phyloP scores from a whole-genome alignment of 2,329 filamentous ascomycete species.

The Didymella glomerata region DNA sequence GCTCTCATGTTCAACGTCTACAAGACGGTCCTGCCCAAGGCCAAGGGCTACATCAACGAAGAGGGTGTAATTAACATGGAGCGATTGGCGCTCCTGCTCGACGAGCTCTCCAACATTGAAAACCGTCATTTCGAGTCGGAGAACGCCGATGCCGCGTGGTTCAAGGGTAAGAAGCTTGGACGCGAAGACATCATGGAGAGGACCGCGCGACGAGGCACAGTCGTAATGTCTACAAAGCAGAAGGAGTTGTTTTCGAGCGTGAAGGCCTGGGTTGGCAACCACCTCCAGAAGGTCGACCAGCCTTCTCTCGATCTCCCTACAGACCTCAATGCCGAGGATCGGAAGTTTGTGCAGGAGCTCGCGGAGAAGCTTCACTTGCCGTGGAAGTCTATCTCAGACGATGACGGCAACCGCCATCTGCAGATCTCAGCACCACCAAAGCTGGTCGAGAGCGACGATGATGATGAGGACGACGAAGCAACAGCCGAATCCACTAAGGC shows the following conservation, averaged over 20 bases:
- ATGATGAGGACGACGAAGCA: conserved; percentile 72
- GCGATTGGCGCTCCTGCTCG: conserved; percentile 77
- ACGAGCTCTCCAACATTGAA: conserved; percentile 88
- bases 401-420: conserved; percentile 71
- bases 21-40: conserved; percentile 85
- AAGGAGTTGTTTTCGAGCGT: conserved; percentile 83
- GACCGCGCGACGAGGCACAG: conserved; percentile 65
- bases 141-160: conserved; percentile 87
- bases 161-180: conserved; percentile 82
- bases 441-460: conserved; percentile 61
- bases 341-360: conserved; percentile 90
- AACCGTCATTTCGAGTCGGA: conserved; percentile 93
- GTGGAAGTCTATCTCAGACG: conserved; percentile 70
- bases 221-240: conserved; percentile 81
- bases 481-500: conserved; percentile 86
- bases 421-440: conserved; percentile 68
- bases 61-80: conserved; percentile 89
- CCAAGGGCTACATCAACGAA: conserved; percentile 96
- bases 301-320: conserved; percentile 75
- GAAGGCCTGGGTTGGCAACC: conserved; percentile 80
- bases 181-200: conserved; percentile 73
- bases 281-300: conserved; percentile 56
- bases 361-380: conserved; percentile 73
- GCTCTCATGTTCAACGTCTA: conserved; percentile 98
- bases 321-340: conserved; percentile 80